Evolutionary conservation across 2,329 filamentous ascomycete species (phyloP), one percentile per base, ranked within the genome.

Genomic region (Cryoendolithus antarcticus): DNA sequence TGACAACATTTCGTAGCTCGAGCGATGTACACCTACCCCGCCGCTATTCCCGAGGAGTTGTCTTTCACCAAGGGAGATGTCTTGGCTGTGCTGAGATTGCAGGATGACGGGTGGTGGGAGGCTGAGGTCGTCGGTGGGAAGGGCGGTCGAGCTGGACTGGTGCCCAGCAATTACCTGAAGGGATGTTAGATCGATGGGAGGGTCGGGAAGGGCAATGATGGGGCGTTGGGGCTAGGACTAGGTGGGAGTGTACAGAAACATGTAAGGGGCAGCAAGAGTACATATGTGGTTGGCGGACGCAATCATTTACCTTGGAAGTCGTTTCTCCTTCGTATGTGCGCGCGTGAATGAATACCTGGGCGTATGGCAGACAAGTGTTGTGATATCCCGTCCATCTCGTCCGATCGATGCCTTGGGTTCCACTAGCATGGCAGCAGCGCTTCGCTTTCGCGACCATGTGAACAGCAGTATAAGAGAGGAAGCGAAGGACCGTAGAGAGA

Each of bases 41-140:
- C 91, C 2, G 89, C 86, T 12, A 98, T 98, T 42, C 86, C 89
- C 0, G 91, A 96, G 58, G 93, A 98, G 62, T 67, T 98, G 12
- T 82, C 82, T 9, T 98, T 98, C 61, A 71, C 72, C 34, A 98
- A 98, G 66, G 88, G 88, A 35, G 93, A 98, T 56, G 77, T 89
- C 42, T 70, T 98, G 9, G 86, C 89, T 2, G 79, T 98, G 9
- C 68, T 95, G 34, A 74, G 88, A 43, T 77, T 93, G 54, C 91
- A 98, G 63, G 91, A 98, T 58, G 91, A 98, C 57, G 91, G 91
- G 12, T 98, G 91, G 91, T 98, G 93, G 91, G 91, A 98, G 65
- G 93, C 93, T 9, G 89, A 95, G 61, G 76, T 95, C 31, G 83
- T 88, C 34, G 79, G 80, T 11, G 70, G 69, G 51, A 66, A 66